Conservation (phyloP, 176 grass and related monocot genomes). For the Echinochloa phyllopogon region DNA sequence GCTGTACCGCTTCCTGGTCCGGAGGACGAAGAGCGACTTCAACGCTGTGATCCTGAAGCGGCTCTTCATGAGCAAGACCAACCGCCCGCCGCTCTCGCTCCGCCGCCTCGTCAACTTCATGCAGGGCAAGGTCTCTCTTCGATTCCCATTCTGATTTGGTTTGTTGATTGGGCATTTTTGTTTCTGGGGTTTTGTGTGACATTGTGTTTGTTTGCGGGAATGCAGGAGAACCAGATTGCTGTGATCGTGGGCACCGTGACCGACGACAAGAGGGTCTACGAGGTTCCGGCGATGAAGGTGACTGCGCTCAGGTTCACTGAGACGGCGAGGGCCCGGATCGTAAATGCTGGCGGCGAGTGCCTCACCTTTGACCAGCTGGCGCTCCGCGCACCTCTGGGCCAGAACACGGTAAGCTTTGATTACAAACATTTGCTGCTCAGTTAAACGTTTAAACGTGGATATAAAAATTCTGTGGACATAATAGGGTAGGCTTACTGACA, state of each 20-base stretch:
- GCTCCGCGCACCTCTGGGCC: slow-evolving; percentile 63
- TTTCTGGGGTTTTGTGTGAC: not conserved
- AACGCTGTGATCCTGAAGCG: slow-evolving; percentile 83
- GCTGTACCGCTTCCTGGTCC: slow-evolving; percentile 87
- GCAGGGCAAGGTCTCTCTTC: slow-evolving; percentile 50
- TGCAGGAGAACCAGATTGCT: slow-evolving; percentile 70
- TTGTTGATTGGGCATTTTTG: not conserved
- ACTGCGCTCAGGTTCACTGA: slow-evolving; percentile 86
- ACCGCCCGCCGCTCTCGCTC: slow-evolving; percentile 76
- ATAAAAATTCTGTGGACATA: not conserved
- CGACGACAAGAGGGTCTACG: slow-evolving; percentile 84
- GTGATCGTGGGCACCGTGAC: slow-evolving; percentile 75
- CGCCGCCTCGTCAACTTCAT: slow-evolving; percentile 75
- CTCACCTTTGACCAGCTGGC: slow-evolving; percentile 84
- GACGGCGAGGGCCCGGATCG: slow-evolving; percentile 73
- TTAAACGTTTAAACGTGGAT: not conserved
- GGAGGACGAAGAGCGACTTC: slow-evolving; percentile 79
- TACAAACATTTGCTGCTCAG: not conserved
- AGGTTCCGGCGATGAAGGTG: slow-evolving; percentile 80
- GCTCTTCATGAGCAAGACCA: slow-evolving; percentile 88
- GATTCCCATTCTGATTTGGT: not conserved
- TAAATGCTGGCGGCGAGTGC: slow-evolving; percentile 75
- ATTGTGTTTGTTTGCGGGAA: not conserved
- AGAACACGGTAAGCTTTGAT: slow-evolving; percentile 61
- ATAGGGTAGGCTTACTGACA: not conserved